Conservation (phyloP, 257 asterid species). For the Echites panduratus region DNA sequence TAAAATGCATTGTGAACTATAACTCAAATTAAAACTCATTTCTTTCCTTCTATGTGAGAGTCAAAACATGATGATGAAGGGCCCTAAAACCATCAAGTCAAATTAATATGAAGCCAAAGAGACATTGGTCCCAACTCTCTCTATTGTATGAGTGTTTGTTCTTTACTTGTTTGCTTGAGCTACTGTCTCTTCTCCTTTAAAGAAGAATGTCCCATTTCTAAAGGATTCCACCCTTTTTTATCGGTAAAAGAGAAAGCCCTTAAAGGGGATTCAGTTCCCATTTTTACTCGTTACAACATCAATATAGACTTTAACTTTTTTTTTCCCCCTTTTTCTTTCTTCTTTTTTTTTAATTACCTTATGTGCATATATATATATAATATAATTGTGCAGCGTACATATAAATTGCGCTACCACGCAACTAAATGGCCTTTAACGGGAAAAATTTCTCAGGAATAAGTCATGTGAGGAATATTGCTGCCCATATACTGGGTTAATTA, state of each 20-base stretch:
- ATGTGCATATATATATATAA: too few species aligned
- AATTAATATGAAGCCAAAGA: too few species aligned
- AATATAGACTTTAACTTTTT: not conserved
- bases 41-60: not conserved
- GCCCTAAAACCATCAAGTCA: not conserved
- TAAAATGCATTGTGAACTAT: not conserved
- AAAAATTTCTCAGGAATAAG: too few species aligned
- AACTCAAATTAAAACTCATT: not conserved
- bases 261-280: not conserved
- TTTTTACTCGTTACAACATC: not conserved
- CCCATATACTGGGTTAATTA: too few species aligned
- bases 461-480: too few species aligned
- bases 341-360: not conserved
- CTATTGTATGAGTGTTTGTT: not conserved
- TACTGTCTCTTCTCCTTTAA: conserved; percentile 2
- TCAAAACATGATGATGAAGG: not conserved
- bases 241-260: conserved; percentile 14
- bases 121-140: not conserved
- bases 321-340: not conserved
- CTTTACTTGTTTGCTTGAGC: not conserved
- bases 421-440: too few species aligned
- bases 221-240: not conserved
- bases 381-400: not conserved
- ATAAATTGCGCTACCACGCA: too few species aligned
- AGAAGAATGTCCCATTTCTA: not conserved